phyloP scores from a whole-genome alignment of 768 basidiomycete species.

The Kwoniella botswanensis region DNA sequence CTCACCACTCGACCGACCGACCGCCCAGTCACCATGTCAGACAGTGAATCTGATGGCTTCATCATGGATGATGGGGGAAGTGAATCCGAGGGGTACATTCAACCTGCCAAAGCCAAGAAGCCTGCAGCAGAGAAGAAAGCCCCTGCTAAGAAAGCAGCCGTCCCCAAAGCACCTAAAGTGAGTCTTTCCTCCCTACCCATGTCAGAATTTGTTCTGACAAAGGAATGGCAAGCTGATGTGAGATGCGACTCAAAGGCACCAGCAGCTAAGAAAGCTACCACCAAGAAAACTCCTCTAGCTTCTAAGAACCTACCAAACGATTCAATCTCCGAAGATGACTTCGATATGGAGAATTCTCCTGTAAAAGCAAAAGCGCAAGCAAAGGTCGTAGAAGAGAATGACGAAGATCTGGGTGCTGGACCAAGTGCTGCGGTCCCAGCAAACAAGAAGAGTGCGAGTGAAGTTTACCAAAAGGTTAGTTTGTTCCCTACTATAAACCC shows the following conservation, averaged over 20 bases:
- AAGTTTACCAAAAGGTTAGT: conserved; percentile 84
- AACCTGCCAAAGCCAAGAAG: conserved; percentile 33
- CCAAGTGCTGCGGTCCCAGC: conserved; percentile 32
- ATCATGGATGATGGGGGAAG: conserved; percentile 37
- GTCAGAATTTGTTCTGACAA: not conserved
- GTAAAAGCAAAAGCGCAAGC: conserved; percentile 68
- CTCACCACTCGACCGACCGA: not conserved
- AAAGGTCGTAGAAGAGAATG: conserved; percentile 61
- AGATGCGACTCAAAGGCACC: conserved; percentile 22
- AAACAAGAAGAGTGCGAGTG: conserved; percentile 75
- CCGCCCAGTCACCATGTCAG: conserved; percentile 40
- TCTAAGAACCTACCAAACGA: conserved; percentile 52
- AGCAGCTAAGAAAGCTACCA: conserved; percentile 41
- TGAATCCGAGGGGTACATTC: conserved; percentile 45
- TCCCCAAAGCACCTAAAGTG: conserved; percentile 35
- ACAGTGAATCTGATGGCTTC: conserved; percentile 38
- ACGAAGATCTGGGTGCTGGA: conserved; percentile 41
- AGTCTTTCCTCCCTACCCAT: not conserved
- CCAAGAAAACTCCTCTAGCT: conserved; percentile 60
- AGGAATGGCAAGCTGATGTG: not conserved
- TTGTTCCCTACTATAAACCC: not conserved
- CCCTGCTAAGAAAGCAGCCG: conserved; percentile 35
- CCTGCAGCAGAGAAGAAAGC: conserved; percentile 33
- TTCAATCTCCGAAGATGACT: conserved; percentile 46
- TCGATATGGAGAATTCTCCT: conserved; percentile 57